These are phyloP conservation scores for Rhodotorula toruloides DNA, from an alignment of 768 basidiomycete species.

Conservation along the genomic window DNA sequence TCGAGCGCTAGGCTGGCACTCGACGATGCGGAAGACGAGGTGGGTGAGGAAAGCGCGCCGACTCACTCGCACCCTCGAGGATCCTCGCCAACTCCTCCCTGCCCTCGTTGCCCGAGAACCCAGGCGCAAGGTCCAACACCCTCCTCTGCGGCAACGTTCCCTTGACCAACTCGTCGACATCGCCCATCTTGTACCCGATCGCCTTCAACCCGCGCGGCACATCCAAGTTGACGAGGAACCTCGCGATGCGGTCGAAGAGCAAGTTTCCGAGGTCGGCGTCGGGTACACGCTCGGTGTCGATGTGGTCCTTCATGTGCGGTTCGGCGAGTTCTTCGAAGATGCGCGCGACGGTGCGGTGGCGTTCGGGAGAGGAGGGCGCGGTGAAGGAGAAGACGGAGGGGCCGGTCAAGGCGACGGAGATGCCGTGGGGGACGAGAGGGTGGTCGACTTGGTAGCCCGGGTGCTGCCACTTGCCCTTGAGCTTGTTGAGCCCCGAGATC, in stretches of 20 bases:
- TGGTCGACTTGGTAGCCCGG: conserved; percentile 77
- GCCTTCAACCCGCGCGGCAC: conserved; percentile 81
- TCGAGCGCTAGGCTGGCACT: no score
- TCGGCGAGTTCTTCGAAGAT: conserved; percentile 72
- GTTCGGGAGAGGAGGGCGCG: conserved; percentile 82
- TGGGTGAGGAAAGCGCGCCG: not conserved
- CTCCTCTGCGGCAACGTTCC: conserved; percentile 88
- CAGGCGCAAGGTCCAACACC: conserved; percentile 84
- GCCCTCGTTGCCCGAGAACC: conserved; percentile 33
- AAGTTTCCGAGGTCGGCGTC: conserved; percentile 73
- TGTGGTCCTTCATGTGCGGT: conserved; percentile 27
- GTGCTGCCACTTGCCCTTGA: conserved; percentile 84
- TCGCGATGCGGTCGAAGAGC: conserved; percentile 77
- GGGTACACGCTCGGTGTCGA: conserved; percentile 59
- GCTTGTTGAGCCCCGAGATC: conserved; percentile 89
- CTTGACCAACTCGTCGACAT: conserved; percentile 71
- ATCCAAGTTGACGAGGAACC: conserved; percentile 76
- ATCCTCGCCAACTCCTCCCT: conserved; percentile 26
- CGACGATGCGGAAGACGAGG: not conserved
- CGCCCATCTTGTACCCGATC: conserved; percentile 59
- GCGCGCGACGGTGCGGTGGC: conserved; percentile 80
- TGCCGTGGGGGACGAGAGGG: conserved; percentile 70
- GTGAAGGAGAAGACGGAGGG: conserved; percentile 97
- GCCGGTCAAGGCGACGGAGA: conserved; percentile 77
- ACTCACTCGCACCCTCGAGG: conserved; percentile 32